Base-by-base conservation (phyloP, 352 stramenopile species). In the Pythium brachiatum region DNA sequence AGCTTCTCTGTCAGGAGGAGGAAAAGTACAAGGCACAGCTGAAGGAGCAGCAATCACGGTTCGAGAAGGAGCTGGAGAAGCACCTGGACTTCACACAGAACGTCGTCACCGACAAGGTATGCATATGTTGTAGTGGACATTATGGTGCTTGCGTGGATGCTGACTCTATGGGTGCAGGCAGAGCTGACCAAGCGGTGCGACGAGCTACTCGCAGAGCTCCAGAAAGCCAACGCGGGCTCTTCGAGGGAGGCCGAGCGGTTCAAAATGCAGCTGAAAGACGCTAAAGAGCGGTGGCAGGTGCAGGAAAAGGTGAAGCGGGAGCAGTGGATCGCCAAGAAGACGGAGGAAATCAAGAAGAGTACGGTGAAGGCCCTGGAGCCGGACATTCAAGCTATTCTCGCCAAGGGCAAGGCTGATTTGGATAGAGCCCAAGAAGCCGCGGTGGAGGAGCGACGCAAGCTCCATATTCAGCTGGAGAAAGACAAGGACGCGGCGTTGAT, bases 261-360 rank as follows among this genome's bases (percentile, higher is more conserved):
- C 57, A 89, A 93, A 38, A 26, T 88, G 55, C 84, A 94, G 58
- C 64, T 92, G 38, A 90, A 90, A 58, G 76, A 92, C 52, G 84
- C 82, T 25, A 90, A 90, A 57, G 74, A 92, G 29, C 67, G 77
- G n/a, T 94, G 84, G 84, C 34, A 67, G 27, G 66, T 75, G 2
- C 79, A 90, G 53, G 84, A 94, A 51, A 91, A 90, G 47, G 64
- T 74, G 21, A 75, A 79, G 15, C 79, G 84, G 41, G 82, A 92
- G 31, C 79, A 94, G 50, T 94, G 82, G 84, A 86, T 93, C 60
- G 65, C 75, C 16, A 89, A 90, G 58, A 93, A 94, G 67, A 94
- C 82, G 1, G 84, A 90, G 43, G 84, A 94, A 64, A 91, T 92
- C 63, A 94, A 94, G 67, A 94, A 92, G 54, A 86, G 77, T 31